Evolutionary conservation across 306 rosid species (phyloP).

Genomic region (Mimosa bimucronata): DNA sequence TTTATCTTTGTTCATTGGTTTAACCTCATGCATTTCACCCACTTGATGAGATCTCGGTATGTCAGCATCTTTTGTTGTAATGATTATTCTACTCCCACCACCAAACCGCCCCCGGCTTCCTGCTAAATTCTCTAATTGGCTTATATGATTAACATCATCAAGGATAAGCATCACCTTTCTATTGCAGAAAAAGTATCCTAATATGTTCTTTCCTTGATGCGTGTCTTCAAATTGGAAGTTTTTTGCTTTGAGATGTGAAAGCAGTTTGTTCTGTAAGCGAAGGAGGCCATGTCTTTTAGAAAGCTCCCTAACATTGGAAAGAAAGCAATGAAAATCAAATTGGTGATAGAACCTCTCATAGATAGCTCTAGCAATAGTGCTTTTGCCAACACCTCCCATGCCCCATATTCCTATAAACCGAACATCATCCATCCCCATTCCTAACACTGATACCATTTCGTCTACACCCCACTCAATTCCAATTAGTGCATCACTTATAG

Average conservation of each 20-base stretch:
- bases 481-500: background rate
- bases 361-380: background rate
- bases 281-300: background rate
- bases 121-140: background rate
- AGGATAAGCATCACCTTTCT: background rate
- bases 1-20: background rate
- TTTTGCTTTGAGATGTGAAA: background rate
- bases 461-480: background rate
- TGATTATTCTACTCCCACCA: background rate
- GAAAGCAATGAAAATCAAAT: background rate
- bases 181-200: background rate
- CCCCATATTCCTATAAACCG: background rate
- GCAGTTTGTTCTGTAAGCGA: background rate
- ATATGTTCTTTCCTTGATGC: background rate
- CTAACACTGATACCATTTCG: background rate
- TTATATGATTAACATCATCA: background rate
- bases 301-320: background rate
- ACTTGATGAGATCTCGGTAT: background rate
- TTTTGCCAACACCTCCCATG: background rate
- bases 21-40: background rate
- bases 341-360: background rate
- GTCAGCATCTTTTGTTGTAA: background rate
- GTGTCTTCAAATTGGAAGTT: background rate
- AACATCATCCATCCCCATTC: background rate
- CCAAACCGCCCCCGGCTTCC: background rate